Evolutionary conservation across 2,329 filamentous ascomycete genomes (phyloP).

Genomic region (Arthrocladium fulminans): DNA sequence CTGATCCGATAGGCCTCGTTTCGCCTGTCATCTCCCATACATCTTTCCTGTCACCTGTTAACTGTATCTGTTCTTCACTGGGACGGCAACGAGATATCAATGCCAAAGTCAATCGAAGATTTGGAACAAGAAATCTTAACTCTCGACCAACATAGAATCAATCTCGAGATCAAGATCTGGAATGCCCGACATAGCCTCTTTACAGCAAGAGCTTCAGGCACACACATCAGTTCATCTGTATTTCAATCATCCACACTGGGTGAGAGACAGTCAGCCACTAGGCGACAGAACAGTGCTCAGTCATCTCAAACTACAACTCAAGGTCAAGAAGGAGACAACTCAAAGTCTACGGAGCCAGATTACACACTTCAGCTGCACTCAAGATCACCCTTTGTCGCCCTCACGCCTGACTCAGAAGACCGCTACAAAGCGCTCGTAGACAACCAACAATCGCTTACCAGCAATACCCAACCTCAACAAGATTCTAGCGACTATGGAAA

Average conservation of each 20-base stretch:
- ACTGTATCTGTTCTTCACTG: too few relatives aligned
- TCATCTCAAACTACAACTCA: neutral
- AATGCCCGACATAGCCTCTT: neutral
- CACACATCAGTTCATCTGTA: neutral
- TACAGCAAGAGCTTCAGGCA: neutral
- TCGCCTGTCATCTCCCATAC: too few relatives aligned
- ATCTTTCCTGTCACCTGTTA: neutral
- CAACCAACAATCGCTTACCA: neutral
- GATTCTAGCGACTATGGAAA: neutral
- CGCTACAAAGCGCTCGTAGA: neutral
- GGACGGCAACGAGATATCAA: neutral
- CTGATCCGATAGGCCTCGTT: too few relatives aligned
- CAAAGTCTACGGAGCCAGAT: neutral
- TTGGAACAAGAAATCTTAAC: neutral
- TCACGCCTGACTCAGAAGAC: neutral
- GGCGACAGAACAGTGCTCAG: neutral
- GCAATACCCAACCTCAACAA: neutral
- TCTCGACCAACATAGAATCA: neutral
- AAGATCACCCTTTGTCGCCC: neutral
- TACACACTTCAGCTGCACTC: neutral
- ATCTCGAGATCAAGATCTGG: neutral
- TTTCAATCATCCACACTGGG: neutral
- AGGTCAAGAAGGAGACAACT: neutral
- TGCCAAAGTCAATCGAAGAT: neutral
- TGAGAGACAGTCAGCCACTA: neutral